Percentiles rank a stretch among this genome's conserved stretches.
phyloP scores from a whole-genome alignment of 2,329 filamentous ascomycete genomes.

The Botrytis squamosa region DNA sequence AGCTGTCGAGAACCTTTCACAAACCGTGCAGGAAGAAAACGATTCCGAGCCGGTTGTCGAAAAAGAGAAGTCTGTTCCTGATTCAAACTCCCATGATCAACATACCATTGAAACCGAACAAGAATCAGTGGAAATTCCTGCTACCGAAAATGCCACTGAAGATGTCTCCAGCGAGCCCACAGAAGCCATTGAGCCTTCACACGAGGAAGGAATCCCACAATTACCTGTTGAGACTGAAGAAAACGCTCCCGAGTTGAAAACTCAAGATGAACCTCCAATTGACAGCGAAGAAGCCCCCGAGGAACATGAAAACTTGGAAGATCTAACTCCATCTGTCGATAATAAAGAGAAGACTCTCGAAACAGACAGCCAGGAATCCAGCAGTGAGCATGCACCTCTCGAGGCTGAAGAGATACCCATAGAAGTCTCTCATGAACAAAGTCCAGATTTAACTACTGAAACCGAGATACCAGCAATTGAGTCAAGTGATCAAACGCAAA shows the following conservation, averaged over 20 bases:
- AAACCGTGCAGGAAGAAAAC: neutral
- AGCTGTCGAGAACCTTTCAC: neutral
- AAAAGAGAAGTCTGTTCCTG: neutral
- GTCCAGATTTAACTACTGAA: neutral
- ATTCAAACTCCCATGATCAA: neutral
- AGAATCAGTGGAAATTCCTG: neutral
- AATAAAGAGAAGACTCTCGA: neutral
- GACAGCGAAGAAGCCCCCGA: fast-evolving
- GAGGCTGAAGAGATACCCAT: neutral
- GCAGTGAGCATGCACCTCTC: neutral
- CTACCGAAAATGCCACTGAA: neutral
- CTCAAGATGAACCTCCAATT: no score
- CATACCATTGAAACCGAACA: neutral
- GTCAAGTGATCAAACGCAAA: neutral
- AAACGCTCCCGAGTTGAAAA: neutral
- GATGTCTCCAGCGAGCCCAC: neutral
- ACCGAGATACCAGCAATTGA: neutral
- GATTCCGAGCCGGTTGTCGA: neutral
- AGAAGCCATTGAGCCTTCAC: no score
- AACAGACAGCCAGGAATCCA: neutral
- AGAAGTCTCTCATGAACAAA: neutral
- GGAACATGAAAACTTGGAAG: neutral
- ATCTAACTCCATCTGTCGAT: neutral
- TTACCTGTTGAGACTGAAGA: neutral
- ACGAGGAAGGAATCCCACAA: neutral